Evolutionary conservation across 2,329 filamentous ascomycete genomes (phyloP).

Genomic region (Aspergillus costaricaensis): DNA sequence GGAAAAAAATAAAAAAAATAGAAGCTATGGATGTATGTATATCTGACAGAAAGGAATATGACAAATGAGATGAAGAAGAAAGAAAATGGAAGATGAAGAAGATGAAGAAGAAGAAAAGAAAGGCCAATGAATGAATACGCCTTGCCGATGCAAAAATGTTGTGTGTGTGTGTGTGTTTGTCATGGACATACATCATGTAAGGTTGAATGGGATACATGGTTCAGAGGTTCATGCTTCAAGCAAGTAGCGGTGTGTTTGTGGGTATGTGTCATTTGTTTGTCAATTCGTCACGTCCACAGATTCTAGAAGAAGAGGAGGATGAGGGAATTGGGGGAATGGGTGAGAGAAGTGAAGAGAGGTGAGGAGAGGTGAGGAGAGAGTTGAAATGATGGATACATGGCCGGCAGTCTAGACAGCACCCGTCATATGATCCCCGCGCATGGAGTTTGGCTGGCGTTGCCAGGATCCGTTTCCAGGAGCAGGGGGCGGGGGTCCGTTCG

Average conservation of each 20-base stretch:
- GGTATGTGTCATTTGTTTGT: neutral
- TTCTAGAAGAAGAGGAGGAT: neutral
- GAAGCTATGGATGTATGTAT: neutral
- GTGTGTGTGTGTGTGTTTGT: neutral
- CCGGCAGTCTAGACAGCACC: slow-evolving; percentile 12
- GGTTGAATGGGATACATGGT: slow-evolving; percentile 20
- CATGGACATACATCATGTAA: neutral
- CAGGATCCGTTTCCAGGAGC: slow-evolving; percentile 45
- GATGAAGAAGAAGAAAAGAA: neutral
- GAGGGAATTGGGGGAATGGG: neutral
- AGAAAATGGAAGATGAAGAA: neutral
- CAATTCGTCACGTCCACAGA: slow-evolving; percentile 6
- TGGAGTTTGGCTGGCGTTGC: slow-evolving; percentile 27
- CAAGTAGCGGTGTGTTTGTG: slow-evolving; percentile 8
- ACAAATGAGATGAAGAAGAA: slow-evolving; percentile 1
- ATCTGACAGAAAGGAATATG: slow-evolving; percentile 8
- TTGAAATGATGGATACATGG: neutral
- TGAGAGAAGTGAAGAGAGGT: neutral
- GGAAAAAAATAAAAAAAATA: neutral
- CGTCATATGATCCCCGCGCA: slow-evolving; percentile 23
- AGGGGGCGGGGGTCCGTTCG: slow-evolving; percentile 60
- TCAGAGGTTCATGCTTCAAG: slow-evolving; percentile 4
- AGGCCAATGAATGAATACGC: slow-evolving; percentile 22
- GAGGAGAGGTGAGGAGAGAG: neutral
- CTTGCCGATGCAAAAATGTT: slow-evolving; percentile 24